Percentiles rank a stretch among this genome's conserved stretches.
Conservation (phyloP, 352 stramenopile genomes). For the Globisporangium radiosum region DNA sequence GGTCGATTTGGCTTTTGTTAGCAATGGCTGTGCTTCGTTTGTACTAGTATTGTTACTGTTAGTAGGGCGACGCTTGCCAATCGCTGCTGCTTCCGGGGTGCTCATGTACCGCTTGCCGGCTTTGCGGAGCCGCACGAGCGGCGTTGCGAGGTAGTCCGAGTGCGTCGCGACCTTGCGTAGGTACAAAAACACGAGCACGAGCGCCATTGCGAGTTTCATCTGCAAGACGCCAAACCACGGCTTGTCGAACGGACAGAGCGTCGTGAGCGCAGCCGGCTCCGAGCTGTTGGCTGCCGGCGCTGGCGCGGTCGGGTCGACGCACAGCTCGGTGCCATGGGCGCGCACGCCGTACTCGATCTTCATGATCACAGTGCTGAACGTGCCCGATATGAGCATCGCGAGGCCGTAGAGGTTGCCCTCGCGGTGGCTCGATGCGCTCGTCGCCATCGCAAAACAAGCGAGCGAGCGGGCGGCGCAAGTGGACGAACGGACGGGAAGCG, state of each 20-base stretch:
- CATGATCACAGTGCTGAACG: conserved; percentile 82
- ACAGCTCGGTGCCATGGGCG: conserved; percentile 40
- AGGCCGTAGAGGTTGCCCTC: conserved; percentile 41
- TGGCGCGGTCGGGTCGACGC: conserved; percentile 32
- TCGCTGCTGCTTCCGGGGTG: conserved; percentile 30
- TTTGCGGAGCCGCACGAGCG: conserved; percentile 58
- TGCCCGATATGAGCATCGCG: conserved; percentile 75
- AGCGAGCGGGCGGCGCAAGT: background rate
- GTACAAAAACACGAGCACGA: conserved; percentile 75
- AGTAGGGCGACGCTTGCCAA: conserved; percentile 26
- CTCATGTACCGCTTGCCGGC: conserved; percentile 52
- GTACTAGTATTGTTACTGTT: background rate
- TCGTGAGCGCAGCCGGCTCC: conserved; percentile 24
- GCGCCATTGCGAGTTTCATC: conserved; percentile 81
- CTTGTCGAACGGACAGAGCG: conserved; percentile 76
- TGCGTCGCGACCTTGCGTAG: conserved; percentile 47
- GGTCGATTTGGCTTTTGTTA: background rate
- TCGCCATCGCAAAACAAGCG: background rate
- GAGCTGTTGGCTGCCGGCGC: background rate
- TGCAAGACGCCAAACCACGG: conserved; percentile 82
- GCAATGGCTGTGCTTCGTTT: conserved; percentile 9
- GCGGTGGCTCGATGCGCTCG: conserved; percentile 16
- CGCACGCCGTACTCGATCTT: conserved; percentile 78
- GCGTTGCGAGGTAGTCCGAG: conserved; percentile 61
- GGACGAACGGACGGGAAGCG: background rate